Evolutionary conservation across 2,329 filamentous ascomycete species (phyloP), one percentile per base, ranked within the genome.

Genomic region (Colletotrichum salicis): DNA sequence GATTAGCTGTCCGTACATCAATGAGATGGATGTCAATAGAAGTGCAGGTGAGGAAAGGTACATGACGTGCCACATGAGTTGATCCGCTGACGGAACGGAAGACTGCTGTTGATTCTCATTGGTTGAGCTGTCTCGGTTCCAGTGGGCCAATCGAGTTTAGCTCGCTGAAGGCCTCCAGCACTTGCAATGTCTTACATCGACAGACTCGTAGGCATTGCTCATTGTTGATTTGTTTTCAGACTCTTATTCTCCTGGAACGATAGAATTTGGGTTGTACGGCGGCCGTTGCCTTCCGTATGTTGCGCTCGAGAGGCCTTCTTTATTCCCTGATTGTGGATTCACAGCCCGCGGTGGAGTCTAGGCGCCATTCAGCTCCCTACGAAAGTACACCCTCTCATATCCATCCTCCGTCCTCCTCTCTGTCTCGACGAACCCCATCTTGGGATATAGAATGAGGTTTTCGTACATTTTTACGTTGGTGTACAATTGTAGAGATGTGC

Each of bases 361-460:
- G 2, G 12, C 10, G 2, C 5, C 13, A 29, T 29, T 60, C n/a
- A 81, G 27, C 0, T 73, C 67, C 51, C 79, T 82, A 0, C 78
- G 76, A 65, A 79, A 83, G 62, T 79, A 83, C 0, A 83, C 81
- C 2, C 81, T 74, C 5, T 81, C 75, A 55, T 79, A 82, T 0
- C 81, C 81, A 13, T 77, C 76, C 15, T 82, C 81, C 0, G 54
- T 75, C 45, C 64, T 76, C 12, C 80, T 73, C 10, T 62, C 81
- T 2, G 71, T 77, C 70, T 83, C 79, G 0, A 64, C n/a, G 24
- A 81, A 83, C 0, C 81, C 81, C 76, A 57, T 56, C 27, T 19
- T 77, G 33, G 51, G 33, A 22, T 64, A 64, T 4, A 79, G 56
- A 0, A 80, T 61, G 27, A 83, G 75, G 5, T 81, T 79, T 5